Evolutionary conservation across 108 stramenopile genomes (phyloP), one percentile per base, ranked within the genome.

Genomic region (Craspedostauros australis): DNA sequence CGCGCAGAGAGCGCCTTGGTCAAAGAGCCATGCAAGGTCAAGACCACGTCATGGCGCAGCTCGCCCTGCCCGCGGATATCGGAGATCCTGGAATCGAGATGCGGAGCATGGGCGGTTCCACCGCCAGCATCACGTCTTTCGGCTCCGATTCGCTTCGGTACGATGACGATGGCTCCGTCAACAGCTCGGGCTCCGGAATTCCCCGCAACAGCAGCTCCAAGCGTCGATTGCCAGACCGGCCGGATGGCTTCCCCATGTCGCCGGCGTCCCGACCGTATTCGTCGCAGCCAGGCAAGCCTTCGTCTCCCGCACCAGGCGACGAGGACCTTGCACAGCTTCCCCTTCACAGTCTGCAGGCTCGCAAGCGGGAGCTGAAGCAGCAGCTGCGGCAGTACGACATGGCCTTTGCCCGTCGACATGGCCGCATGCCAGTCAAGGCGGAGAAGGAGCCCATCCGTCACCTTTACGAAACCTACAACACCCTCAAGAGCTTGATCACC

Each of bases 391-490:
- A 83, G 46, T 97, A 94, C 60, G 96, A 98, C 70, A 80, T 87
- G 80, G 69, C 80, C 39, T 98, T 96, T 60, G 74, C 75, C 14
- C 42, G 66, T 21, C 60, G 73, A 33, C 83, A 94, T 47, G 91
- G 90, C 9, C 74, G 95, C 33, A 90, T 91, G 94, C 96, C 96
- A 0, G 78, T 79, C 5, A 95, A 95, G 72, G 79, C 82, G 19
- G 96, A 98, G 48, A 98, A 98, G 71, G 96, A 98, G 57, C 95
- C 96, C n/a, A 98, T 98, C 47, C 82, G 96, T 23, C 88, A 93
- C 53, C 62, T 96, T 16, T 98, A 98, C 55, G 96, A 98, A 62
- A 63, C 70, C 33, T 98, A 98, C 70, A 95, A 98, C 62, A 66
- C 75, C 16, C 65, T 93, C 56, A 97, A 97, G 69, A 77, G 70